Conservation (phyloP, 164 flowering plant species). For the Piper betle region DNA sequence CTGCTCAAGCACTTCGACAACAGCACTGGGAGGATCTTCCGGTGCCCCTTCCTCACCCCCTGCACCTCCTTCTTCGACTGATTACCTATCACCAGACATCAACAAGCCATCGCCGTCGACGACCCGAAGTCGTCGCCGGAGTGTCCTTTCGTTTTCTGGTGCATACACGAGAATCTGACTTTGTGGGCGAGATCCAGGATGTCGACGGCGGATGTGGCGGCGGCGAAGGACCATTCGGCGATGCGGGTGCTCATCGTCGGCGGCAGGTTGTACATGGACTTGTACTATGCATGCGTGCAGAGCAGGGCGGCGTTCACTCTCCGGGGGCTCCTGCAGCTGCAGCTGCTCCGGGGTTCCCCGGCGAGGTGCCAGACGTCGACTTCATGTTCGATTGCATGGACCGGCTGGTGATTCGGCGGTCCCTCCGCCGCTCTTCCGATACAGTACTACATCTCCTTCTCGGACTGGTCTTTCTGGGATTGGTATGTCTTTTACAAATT, state of each 20-base stretch:
- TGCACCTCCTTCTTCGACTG: conserved; percentile 15
- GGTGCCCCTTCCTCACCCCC: conserved; percentile 55
- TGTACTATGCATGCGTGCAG: conserved; percentile 72
- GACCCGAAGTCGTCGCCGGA: conserved; percentile 31
- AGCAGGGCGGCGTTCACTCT: conserved; percentile 69
- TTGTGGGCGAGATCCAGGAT: conserved; percentile 52
- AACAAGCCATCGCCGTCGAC: background rate
- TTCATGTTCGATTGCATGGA: conserved; percentile 97
- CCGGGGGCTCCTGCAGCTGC: conserved; percentile 77
- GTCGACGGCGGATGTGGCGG: conserved; percentile 25
- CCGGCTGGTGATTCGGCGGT: conserved; percentile 31
- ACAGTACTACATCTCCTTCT: conserved; percentile 78
- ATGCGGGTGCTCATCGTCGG: conserved; percentile 53
- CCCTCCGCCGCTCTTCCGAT: conserved; percentile 12
- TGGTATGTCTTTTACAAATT: no score
- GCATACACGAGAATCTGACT: conserved; percentile 51
- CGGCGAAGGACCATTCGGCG: conserved; percentile 48
- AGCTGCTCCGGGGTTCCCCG: conserved; percentile 69
- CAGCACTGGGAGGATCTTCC: conserved; percentile 25
- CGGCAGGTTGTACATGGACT: conserved; percentile 58
- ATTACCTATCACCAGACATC: background rate
- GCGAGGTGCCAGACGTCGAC: conserved; percentile 79
- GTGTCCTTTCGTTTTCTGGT: conserved; percentile 64
- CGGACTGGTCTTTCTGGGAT: conserved; percentile 99
- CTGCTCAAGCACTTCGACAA: conserved; percentile 28